Conservation (phyloP, 179 eudicot species). For the Amaranthus tricolor region DNA sequence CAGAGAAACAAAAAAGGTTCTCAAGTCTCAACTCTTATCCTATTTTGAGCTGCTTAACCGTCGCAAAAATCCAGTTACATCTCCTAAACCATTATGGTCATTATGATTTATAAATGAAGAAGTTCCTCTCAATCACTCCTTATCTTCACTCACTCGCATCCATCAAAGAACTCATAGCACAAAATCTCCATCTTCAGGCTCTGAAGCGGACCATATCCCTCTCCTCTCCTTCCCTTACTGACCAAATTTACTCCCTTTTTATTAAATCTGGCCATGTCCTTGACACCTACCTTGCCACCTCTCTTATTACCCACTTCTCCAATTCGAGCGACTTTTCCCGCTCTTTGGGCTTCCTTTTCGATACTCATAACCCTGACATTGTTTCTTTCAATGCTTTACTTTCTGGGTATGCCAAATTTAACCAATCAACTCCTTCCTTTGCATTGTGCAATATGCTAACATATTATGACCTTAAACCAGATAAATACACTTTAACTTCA, state of each 20-base stretch:
- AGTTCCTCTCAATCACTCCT: conserved; percentile 15
- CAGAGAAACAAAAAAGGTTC: too few relatives aligned
- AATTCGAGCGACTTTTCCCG: conserved; percentile 37
- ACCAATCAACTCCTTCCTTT: conserved; percentile 17
- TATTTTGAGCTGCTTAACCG: not conserved
- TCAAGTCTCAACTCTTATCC: too few relatives aligned
- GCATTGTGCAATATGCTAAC: conserved; percentile 24
- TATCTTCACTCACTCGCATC: conserved; percentile 12
- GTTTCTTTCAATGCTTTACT: conserved; percentile 37
- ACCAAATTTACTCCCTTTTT: conserved; percentile 36
- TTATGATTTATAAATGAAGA: conserved; percentile 31
- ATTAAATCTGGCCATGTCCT: conserved; percentile 40
- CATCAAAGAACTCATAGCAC: conserved; percentile 32
- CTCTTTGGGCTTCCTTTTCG: conserved; percentile 30
- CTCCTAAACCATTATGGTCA: conserved; percentile 9
- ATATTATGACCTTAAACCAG: conserved; percentile 31
- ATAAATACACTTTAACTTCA: conserved; percentile 37
- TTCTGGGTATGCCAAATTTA: conserved; percentile 44
- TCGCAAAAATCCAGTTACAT: conserved; percentile 6
- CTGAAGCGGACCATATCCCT: conserved; percentile 38
- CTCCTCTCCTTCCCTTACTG: conserved; percentile 33
- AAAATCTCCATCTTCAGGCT: conserved; percentile 43
- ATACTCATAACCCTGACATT: conserved; percentile 24
- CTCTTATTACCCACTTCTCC: conserved; percentile 43
- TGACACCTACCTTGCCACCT: conserved; percentile 33